Conservation (phyloP, 2,329 filamentous ascomycete genomes). For the Monilinia laxa region DNA sequence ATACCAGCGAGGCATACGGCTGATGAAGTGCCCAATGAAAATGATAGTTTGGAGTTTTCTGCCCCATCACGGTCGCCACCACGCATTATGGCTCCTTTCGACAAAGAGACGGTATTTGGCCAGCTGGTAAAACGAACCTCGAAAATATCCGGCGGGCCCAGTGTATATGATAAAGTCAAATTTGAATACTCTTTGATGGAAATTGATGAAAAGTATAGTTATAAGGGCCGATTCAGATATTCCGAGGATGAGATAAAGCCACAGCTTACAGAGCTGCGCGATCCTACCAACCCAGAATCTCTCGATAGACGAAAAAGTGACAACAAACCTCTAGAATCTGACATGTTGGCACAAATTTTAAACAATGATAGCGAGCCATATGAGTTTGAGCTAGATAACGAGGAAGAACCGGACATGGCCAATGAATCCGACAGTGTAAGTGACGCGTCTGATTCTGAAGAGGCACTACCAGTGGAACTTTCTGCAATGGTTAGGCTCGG, state of each 20-base stretch:
- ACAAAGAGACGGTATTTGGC: conserved; percentile 38
- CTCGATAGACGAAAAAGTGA: conserved; percentile 31
- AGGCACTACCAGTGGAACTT: conserved; percentile 51
- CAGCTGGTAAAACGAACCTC: conserved; percentile 27
- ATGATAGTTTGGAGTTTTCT: not conserved
- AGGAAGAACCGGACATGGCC: conserved; percentile 31
- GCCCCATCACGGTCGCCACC: conserved; percentile 3
- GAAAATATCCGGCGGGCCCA: conserved; percentile 26
- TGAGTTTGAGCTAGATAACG: conserved; percentile 26
- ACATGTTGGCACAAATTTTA: conserved; percentile 45
- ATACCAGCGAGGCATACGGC: not conserved
- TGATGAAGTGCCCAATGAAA: conserved; percentile 14
- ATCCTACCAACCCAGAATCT: conserved; percentile 36
- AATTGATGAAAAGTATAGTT: conserved; percentile 39
- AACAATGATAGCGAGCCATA: conserved; percentile 42
- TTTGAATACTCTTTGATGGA: conserved; percentile 37
- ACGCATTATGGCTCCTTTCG: conserved; percentile 30
- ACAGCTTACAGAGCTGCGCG: conserved; percentile 19
- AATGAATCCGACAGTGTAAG: conserved; percentile 43
- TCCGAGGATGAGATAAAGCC: conserved; percentile 22
- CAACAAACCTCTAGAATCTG: conserved; percentile 23
- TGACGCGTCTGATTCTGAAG: conserved; percentile 56
- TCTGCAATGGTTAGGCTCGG: conserved; percentile 48
- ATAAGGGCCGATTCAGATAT: conserved; percentile 37
- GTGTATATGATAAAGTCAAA: conserved; percentile 37